A percentile compares a stretch with the other conserved stretches of the same genome.
Conservation (phyloP, 2,329 filamentous ascomycete genomes). For the Dactylellina sp. region DNA sequence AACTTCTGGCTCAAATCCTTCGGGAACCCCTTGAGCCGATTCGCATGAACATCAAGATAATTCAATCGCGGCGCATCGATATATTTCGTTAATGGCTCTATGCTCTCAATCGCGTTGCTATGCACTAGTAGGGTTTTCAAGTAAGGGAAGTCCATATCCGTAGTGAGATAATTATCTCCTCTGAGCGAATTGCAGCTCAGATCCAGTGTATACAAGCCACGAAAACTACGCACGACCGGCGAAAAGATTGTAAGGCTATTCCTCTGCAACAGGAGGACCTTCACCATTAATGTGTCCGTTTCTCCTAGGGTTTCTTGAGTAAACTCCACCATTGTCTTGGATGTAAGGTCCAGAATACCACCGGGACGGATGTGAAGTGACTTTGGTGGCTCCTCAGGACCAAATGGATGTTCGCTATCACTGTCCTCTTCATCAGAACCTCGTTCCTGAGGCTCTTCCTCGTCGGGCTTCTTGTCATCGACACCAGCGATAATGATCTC, state of each 20-base stretch:
- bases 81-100: conserved; percentile 74
- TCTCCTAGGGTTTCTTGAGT: conserved; percentile 65
- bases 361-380: conserved; percentile 67
- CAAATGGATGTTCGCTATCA: conserved; percentile 56
- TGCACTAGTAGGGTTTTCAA: conserved; percentile 82
- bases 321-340: conserved; percentile 71
- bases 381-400: conserved; percentile 58
- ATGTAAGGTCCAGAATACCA: conserved; percentile 77
- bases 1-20: conserved; percentile 73
- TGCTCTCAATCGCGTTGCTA: conserved; percentile 77
- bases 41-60: conserved; percentile 83
- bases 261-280: conserved; percentile 76
- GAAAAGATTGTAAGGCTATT: conserved; percentile 81
- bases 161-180: conserved; percentile 74
- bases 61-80: conserved; percentile 80
- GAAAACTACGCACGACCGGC: conserved; percentile 74
- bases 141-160: conserved; percentile 75
- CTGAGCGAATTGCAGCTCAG: conserved; percentile 79
- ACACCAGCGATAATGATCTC: conserved; percentile 59
- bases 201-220: conserved; percentile 77
- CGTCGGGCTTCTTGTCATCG: conserved; percentile 58
- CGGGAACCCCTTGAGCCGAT: conserved; percentile 80
- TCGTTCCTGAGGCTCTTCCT: conserved; percentile 20
- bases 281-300: conserved; percentile 67
- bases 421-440: conserved; percentile 26